Evolutionary conservation across 148 eudicot genomes (phyloP).

Genomic region (Rhododendron ferrugineum): DNA sequence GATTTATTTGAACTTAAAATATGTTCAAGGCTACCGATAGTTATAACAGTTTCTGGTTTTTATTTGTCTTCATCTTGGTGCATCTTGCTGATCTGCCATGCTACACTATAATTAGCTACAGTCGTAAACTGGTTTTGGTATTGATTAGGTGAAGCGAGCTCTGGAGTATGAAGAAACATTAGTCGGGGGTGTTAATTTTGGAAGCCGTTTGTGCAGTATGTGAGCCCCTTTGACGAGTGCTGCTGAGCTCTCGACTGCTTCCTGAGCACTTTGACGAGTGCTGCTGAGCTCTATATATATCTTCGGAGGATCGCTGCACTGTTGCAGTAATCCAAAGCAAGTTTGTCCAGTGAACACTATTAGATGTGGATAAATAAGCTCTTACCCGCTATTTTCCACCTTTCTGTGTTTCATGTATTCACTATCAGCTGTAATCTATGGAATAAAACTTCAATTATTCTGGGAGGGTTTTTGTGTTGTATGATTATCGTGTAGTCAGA

Average conservation of each 20-base stretch:
- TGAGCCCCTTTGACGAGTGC: background rate
- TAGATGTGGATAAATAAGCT: background rate
- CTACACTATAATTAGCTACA: background rate
- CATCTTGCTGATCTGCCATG: background rate
- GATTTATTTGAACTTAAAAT: background rate
- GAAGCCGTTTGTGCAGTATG: background rate
- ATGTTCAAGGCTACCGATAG: background rate
- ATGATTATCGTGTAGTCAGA: background rate
- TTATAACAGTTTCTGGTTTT: background rate
- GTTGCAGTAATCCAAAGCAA: background rate
- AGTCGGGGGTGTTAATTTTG: background rate
- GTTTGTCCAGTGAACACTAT: background rate
- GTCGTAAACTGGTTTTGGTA: background rate
- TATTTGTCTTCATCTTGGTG: background rate
- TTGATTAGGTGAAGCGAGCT: background rate
- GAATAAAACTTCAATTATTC: background rate
- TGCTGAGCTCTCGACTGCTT: background rate
- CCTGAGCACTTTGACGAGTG: background rate
- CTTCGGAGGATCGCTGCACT: background rate
- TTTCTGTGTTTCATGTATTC: background rate
- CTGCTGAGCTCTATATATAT: background rate
- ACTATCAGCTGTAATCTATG: background rate
- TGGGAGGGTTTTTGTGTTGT: background rate
- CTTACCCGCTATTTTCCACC: background rate
- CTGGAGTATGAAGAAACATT: background rate